Conservation (phyloP, 129 eudicot genomes). For the Lactuca sativa region DNA sequence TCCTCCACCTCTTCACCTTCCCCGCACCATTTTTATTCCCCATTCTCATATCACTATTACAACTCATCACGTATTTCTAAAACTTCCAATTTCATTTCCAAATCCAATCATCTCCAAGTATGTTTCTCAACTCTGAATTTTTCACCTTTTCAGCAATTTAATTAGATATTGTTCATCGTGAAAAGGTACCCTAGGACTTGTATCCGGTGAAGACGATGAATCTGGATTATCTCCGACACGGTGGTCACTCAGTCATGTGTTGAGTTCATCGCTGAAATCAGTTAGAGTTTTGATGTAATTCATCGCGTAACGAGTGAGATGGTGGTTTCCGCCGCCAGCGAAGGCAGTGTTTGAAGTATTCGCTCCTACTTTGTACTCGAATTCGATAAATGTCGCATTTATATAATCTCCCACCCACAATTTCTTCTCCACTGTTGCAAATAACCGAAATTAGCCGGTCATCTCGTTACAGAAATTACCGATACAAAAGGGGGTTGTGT, state of each 20-base stretch:
- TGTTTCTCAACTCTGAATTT: constrained; percentile 67
- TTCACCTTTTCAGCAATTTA: constrained; percentile 96
- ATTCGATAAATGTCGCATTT: constrained; percentile 72
- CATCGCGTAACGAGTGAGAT: constrained; percentile 83
- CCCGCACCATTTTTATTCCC: constrained; percentile 33
- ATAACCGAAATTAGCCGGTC: background rate
- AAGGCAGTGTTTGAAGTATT: constrained; percentile 63
- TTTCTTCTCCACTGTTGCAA: constrained; percentile 14
- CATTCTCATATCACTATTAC: constrained; percentile 35
- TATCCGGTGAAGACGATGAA: constrained; percentile 51
- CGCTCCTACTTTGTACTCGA: constrained; percentile 68
- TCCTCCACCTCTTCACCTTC: constrained; percentile 50
- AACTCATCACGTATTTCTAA: constrained; percentile 66
- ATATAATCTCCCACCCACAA: constrained; percentile 65
- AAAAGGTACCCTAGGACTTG: constrained; percentile 52
- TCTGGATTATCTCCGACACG: constrained; percentile 19
- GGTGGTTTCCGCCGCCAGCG: constrained; percentile 92
- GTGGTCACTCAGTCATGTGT: constrained; percentile 54
- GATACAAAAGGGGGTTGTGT: constrained; percentile 15
- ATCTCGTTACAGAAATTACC: background rate
- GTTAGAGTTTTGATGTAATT: constrained; percentile 63
- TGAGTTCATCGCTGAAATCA: constrained; percentile 56
- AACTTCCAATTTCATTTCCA: constrained; percentile 75
- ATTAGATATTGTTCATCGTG: constrained; percentile 84
- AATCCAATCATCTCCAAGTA: constrained; percentile 86